A percentile compares a stretch with the other conserved stretches of the same genome.
Conservation (phyloP, 768 basidiomycete genomes). For the Flagelloscypha sp. region DNA sequence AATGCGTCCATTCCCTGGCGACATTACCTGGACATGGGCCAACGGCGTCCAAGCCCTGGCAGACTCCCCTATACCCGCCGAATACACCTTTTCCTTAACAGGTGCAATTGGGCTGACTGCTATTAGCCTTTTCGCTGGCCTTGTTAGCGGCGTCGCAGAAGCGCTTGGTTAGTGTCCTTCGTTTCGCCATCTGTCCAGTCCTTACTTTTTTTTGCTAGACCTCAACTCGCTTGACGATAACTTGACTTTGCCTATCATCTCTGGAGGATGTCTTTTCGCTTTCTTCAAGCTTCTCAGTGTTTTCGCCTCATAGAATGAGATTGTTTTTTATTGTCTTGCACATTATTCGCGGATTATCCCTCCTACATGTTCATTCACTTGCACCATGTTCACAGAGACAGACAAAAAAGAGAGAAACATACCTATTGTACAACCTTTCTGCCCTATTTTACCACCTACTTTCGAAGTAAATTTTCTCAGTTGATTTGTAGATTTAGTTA, state of each 20-base stretch:
- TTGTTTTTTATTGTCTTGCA: too few species aligned
- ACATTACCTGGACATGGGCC: constrained; percentile 52
- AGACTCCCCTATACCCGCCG: constrained; percentile 2
- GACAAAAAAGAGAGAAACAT: too few species aligned
- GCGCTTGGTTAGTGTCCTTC: constrained; percentile 60
- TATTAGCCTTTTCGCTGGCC: constrained; percentile 57
- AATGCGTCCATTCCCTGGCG: constrained; percentile 24
- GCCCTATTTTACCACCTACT: too few species aligned
- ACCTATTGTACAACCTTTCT: too few species aligned
- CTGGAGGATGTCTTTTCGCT: constrained; percentile 52
- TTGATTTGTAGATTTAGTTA: too few species aligned
- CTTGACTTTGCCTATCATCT: constrained; percentile 79
- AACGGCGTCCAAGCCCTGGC: constrained; percentile 31
- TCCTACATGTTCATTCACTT: too few species aligned
- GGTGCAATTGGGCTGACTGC: constrained; percentile 45
- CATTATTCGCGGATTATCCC: too few species aligned
- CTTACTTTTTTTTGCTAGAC: constrained; percentile 36
- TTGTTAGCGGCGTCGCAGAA: constrained; percentile 82
- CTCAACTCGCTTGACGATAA: constrained; percentile 84
- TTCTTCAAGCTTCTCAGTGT: constrained; percentile 34
- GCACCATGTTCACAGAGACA: too few species aligned
- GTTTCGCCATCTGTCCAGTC: constrained; percentile 2
- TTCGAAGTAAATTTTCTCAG: too few species aligned
- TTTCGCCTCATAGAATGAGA: too few species aligned
- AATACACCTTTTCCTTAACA: constrained; percentile 14